A percentile compares a stretch with the other conserved stretches of the same genome.
Evolutionary conservation across 306 rosid species (phyloP).

Genomic region (Begonia masoniana): DNA sequence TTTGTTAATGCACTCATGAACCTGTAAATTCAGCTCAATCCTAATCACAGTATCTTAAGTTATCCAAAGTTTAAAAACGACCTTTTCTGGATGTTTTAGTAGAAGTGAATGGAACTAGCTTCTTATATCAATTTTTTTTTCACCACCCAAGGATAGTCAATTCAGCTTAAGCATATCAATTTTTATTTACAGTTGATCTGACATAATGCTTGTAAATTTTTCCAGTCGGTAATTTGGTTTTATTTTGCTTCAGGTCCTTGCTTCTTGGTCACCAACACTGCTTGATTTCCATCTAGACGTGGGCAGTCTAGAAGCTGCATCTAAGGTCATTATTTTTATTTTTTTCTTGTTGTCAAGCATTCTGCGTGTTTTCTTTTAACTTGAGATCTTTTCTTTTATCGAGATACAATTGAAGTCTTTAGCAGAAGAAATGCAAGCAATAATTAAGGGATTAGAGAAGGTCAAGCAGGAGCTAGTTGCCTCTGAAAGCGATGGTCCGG

Average conservation of each 20-base stretch:
- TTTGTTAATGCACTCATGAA: too few relatives aligned
- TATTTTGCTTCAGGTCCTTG: slow-evolving; percentile 47
- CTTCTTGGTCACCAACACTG: slow-evolving; percentile 68
- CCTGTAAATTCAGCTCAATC: too few relatives aligned
- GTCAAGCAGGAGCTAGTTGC: slow-evolving; percentile 81
- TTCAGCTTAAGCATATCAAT: too few relatives aligned
- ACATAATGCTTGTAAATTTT: too few relatives aligned
- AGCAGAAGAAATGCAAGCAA: slow-evolving; percentile 99
- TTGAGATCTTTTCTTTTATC: slow-evolving; percentile 17
- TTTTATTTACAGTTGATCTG: too few relatives aligned
- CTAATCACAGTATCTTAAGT: too few relatives aligned
- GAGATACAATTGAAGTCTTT: slow-evolving; percentile 98
- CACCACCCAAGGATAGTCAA: too few relatives aligned
- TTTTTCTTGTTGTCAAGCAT: slow-evolving; percentile 5
- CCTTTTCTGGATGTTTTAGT: too few relatives aligned
- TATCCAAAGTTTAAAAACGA: too few relatives aligned
- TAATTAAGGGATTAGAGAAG: slow-evolving; percentile 80
- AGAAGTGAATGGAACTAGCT: too few relatives aligned
- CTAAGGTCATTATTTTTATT: slow-evolving; percentile 49
- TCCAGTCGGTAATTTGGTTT: slow-evolving; percentile 16
- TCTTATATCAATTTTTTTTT: too few relatives aligned
- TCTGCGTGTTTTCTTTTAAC: slow-evolving; percentile 7
- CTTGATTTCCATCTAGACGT: slow-evolving; percentile 84
- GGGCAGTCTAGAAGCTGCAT: slow-evolving; percentile 64
- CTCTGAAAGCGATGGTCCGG: slow-evolving; percentile 87